These are phyloP conservation scores for Trichosporon ovoides DNA, from an alignment of 1,284 basidiomycete species.

Conservation along the genomic window DNA sequence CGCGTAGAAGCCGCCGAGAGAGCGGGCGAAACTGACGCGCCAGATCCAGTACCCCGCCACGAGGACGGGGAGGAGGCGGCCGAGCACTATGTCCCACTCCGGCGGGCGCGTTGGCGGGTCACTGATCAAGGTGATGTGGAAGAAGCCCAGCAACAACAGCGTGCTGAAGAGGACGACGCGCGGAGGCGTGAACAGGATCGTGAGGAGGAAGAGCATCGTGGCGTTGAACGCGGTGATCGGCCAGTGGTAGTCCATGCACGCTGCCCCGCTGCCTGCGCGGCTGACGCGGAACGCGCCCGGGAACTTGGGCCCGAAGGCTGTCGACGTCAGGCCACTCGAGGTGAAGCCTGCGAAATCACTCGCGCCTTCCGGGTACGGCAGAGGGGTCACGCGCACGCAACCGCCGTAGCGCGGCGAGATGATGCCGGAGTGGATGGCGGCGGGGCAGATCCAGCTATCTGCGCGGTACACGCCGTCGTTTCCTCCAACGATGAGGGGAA, in stretches of 20 bases:
- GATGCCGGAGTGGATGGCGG: conserved; percentile 34
- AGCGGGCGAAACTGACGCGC: conserved; percentile 30
- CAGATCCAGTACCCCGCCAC: conserved; percentile 39
- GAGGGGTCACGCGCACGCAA: conserved; percentile 28
- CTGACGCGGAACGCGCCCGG: conserved; percentile 34
- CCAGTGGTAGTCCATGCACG: conserved; percentile 38
- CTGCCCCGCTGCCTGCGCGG: neutral
- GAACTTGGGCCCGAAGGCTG: conserved; percentile 28
- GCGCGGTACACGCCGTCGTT: conserved; percentile 34
- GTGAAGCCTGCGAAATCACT: conserved; percentile 21
- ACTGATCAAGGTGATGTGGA: conserved; percentile 35
- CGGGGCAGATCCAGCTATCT: conserved; percentile 44
- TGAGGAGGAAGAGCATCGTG: conserved; percentile 31
- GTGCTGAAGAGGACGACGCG: conserved; percentile 25
- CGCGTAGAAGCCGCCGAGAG: conserved; percentile 27
- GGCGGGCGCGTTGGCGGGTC: conserved; percentile 31
- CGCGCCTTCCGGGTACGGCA: conserved; percentile 20
- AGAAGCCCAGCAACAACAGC: conserved; percentile 35
- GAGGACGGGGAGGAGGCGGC: conserved; percentile 27
- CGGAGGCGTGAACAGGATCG: conserved; percentile 31
- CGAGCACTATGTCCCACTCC: conserved; percentile 33
- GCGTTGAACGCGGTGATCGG: conserved; percentile 38
- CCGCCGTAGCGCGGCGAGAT: conserved; percentile 35
- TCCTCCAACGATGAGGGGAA: conserved; percentile 38
- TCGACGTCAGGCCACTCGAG: conserved; percentile 24